Conservation (phyloP, 2,329 filamentous ascomycete species). For the Stachybotrys echinatus region DNA sequence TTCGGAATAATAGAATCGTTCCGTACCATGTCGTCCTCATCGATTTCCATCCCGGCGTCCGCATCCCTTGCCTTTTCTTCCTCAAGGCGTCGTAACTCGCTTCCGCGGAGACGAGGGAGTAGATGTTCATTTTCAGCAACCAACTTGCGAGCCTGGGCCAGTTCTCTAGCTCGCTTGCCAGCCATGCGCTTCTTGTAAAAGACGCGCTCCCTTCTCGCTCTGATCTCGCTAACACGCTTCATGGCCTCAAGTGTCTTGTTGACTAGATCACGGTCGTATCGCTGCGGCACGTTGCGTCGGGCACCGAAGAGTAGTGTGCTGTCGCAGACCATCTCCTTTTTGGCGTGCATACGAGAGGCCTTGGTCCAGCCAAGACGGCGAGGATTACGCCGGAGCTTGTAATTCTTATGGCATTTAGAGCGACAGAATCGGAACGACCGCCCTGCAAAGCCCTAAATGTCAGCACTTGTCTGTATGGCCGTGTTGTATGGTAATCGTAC, state of each 20-base stretch:
- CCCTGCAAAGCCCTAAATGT: conserved; percentile 15
- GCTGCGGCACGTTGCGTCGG: conserved; percentile 87
- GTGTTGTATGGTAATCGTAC: conserved; percentile 13
- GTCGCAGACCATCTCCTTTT: conserved; percentile 90
- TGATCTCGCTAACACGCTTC: conserved; percentile 83
- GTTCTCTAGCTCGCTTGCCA: conserved; percentile 79
- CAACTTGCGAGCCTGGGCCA: conserved; percentile 76
- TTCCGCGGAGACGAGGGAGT: conserved; percentile 66
- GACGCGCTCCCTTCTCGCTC: conserved; percentile 74
- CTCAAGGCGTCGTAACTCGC: conserved; percentile 49
- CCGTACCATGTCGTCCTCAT: conserved; percentile 15
- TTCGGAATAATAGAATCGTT: conserved; percentile 14
- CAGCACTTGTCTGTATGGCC: neutral
- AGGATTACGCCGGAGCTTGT: conserved; percentile 98
- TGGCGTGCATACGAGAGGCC: conserved; percentile 73
- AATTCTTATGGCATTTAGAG: conserved; percentile 61
- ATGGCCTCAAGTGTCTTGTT: conserved; percentile 86
- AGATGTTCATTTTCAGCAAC: conserved; percentile 91
- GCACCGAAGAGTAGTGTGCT: conserved; percentile 87
- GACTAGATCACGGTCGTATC: conserved; percentile 92
- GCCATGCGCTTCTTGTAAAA: conserved; percentile 95
- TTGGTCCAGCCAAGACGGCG: conserved; percentile 98
- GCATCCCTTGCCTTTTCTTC: conserved; percentile 36
- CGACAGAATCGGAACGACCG: conserved; percentile 55
- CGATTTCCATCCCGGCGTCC: conserved; percentile 34